phyloP scores from a whole-genome alignment of 306 rosid genomes.

The Cucurbita moschata region DNA sequence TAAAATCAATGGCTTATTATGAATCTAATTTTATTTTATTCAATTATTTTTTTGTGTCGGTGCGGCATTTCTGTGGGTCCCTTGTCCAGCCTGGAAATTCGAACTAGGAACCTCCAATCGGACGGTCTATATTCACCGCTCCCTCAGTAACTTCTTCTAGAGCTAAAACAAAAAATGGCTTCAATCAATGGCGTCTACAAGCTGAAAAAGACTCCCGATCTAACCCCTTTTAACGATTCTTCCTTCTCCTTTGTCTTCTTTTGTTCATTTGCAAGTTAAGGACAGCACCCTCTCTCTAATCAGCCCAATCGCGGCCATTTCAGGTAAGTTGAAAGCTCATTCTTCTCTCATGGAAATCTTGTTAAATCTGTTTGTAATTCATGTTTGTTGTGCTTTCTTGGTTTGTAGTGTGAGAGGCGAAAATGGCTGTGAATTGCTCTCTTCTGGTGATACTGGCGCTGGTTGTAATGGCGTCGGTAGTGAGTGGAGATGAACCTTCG shows the following conservation, averaged over 20 bases:
- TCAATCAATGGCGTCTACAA: not conserved
- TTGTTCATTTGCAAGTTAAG: not conserved
- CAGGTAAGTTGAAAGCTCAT: not conserved
- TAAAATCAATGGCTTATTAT: not conserved
- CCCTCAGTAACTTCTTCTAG: not conserved
- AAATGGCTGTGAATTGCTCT: slow-evolving; percentile 7
- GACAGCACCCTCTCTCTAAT: not conserved
- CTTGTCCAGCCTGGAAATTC: slow-evolving; percentile 25
- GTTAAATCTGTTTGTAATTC: not conserved
- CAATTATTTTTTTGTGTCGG: slow-evolving; percentile 2
- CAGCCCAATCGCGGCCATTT: not conserved
- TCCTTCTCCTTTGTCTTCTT: not conserved
- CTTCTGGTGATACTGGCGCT: slow-evolving; percentile 11
- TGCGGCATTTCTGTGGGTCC: slow-evolving; percentile 5
- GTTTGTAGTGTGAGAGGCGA: not conserved
- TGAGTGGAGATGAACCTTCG: slow-evolving; percentile 16
- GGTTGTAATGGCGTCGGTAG: slow-evolving; percentile 6
- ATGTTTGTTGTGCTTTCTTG: not conserved
- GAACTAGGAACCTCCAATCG: not conserved
- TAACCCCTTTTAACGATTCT: not conserved
- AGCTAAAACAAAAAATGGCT: slow-evolving; percentile 7
- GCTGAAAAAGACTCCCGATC: slow-evolving; percentile 22
- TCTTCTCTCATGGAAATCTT: not conserved
- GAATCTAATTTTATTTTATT: not conserved
- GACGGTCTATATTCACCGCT: slow-evolving; percentile 1